Evolutionary conservation across 1,284 basidiomycete genomes (phyloP).

Genomic region (Pyrrhoderma lamaoense): DNA sequence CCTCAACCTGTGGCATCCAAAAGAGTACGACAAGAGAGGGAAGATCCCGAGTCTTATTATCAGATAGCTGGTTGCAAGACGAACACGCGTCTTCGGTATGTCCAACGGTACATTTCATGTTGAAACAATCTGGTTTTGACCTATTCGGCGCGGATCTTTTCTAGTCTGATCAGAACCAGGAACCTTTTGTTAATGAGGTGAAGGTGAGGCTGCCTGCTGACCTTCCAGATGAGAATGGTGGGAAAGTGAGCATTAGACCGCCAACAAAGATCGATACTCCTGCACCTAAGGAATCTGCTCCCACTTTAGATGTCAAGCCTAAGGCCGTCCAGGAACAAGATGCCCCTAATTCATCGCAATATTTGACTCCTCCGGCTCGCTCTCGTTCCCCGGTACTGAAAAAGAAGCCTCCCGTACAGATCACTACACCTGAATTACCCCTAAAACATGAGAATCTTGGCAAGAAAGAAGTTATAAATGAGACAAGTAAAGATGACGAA

Average conservation of each 20-base stretch:
- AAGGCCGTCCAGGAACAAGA: no score
- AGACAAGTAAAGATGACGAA: background rate
- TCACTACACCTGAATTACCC: background rate
- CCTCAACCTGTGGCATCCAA: no score
- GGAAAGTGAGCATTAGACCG: no score
- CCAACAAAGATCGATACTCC: no score
- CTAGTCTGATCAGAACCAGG: constrained; percentile 2
- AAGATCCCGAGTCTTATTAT: background rate
- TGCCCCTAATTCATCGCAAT: no score
- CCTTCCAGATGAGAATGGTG: no score
- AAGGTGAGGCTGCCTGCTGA: background rate
- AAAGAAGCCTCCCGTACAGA: background rate
- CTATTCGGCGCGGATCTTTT: background rate
- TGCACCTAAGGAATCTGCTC: no score
- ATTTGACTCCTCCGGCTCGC: background rate
- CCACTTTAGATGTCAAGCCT: no score
- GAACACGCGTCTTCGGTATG: constrained; percentile 10
- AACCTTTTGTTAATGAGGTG: constrained; percentile 9
- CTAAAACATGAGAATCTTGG: no score
- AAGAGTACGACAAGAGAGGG: background rate
- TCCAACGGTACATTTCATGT: background rate
- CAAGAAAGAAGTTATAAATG: no score
- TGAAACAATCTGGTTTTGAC: background rate
- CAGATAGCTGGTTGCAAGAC: background rate
- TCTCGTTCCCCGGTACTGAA: constrained; percentile 8